A percentile compares a stretch with the other conserved stretches of the same genome.
Evolutionary conservation across 306 rosid genomes (phyloP).

Genomic region (Quercus engelmannii): DNA sequence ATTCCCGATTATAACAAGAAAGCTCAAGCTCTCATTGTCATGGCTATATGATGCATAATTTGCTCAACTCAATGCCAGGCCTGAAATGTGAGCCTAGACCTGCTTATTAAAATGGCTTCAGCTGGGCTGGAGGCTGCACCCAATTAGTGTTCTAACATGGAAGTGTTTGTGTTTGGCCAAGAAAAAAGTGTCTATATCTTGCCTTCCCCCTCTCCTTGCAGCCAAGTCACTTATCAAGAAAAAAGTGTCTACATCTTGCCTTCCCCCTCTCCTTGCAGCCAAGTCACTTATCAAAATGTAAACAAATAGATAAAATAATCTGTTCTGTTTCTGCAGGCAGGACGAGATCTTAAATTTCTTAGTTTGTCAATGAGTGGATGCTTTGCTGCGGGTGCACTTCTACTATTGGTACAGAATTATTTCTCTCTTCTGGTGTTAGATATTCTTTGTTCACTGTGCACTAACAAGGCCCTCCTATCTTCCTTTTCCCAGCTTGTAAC

Average conservation of each 20-base stretch:
- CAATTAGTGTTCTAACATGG: background rate
- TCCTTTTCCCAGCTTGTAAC: slow-evolving; percentile 49
- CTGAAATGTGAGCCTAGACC: background rate
- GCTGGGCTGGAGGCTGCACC: background rate
- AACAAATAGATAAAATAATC: background rate
- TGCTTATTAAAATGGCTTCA: background rate
- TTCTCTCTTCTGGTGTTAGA: slow-evolving; percentile 12
- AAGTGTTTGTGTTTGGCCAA: background rate
- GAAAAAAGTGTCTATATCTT: no score
- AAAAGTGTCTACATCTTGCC: no score
- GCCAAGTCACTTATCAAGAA: no score
- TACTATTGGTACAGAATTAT: slow-evolving; percentile 46
- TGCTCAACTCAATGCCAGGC: background rate
- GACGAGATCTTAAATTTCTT: slow-evolving; percentile 73
- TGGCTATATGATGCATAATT: background rate
- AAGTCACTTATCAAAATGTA: no score
- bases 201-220: no score
- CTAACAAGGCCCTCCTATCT: slow-evolving; percentile 3
- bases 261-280: no score
- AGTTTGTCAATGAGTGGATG: slow-evolving; percentile 83
- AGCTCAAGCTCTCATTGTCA: background rate
- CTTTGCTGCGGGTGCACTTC: slow-evolving; percentile 52
- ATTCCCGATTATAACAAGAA: background rate
- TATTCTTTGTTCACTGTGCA: slow-evolving; percentile 16
- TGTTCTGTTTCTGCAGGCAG: slow-evolving; percentile 59